Base-by-base conservation (phyloP, 371 early-diverging fungal genomes). In the Gilbertella persicaria region DNA sequence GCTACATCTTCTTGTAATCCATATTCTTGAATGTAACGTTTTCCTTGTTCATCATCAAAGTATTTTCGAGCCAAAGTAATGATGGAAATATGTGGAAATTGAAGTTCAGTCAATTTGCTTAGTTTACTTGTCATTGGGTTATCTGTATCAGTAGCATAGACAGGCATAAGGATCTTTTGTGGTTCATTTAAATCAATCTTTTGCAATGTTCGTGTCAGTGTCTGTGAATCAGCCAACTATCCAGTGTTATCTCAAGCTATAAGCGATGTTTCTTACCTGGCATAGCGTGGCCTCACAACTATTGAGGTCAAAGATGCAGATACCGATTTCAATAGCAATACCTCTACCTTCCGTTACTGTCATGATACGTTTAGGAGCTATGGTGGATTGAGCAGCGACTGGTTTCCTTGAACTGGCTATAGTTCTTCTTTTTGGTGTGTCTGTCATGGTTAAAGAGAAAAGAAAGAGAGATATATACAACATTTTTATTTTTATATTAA, bases 221-320 rank as follows among this genome's bases (percentile, higher is more conserved):
- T 80, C 45, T 73, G 84, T 4, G 82, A 73, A 52, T 90, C 91
- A n/a, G 83, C 75, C 47, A 85, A 70, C 88, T 89, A 59, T 30
- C n/a, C n/a, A n/a, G n/a, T 23, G 10, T 28, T 28, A 9, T 5
- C 4, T 33, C 8, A 13, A 33, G 33, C 8, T 12, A 33, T 12
- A 33, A 36, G 40, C 10, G 1, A 41, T 12, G 30, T n/a, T 40
- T 37, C 37, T 29, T 64, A 80, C 89, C 72, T 90, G 89, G 2
- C 74, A 83, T 28, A 89, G 48, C 35, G 64, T 60, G 44, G 80
- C 74, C 60, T 88, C 88, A 55, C 83, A 84, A 2, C 80, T 83
- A 10, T 62, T 62, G 35, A 85, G 60, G 58, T 86, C 78, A 47
- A 88, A 70, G 29, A 81, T 62, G 30, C 88, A 88, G 33, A 89